These are phyloP conservation scores for Coniophora puteana DNA, from an alignment of 1,284 basidiomycete genomes.

Conservation along the genomic window DNA sequence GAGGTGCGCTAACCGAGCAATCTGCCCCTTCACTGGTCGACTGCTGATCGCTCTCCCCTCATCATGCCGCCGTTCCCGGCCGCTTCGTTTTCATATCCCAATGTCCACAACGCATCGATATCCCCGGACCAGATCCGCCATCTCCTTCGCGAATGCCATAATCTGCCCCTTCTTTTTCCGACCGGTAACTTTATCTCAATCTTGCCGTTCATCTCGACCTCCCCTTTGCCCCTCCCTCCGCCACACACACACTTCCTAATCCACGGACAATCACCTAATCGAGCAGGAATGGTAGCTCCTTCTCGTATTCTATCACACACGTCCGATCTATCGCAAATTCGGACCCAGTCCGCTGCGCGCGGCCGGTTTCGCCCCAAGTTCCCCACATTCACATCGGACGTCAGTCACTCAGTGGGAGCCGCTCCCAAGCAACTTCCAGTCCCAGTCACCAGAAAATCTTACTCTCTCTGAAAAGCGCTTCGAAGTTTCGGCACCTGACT, in stretches of 20 bases:
- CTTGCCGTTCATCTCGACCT: conserved; percentile 6
- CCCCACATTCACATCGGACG: conserved; percentile 11
- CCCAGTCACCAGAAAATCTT: not conserved
- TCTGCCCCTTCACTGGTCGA: conserved; percentile 12
- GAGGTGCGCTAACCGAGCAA: conserved; percentile 21
- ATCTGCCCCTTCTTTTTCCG: conserved; percentile 21
- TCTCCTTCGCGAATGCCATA: conserved; percentile 22
- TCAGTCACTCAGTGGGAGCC: conserved; percentile 12
- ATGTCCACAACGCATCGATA: not conserved
- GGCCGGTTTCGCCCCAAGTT: conserved; percentile 15
- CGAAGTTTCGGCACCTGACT: no score
- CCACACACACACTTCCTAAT: no score
- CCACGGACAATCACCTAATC: conserved; percentile 6
- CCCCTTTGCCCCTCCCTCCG: conserved; percentile 3
- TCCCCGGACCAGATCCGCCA: conserved; percentile 10
- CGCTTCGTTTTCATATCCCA: not conserved
- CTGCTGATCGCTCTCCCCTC: conserved; percentile 2
- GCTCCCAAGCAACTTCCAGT: not conserved
- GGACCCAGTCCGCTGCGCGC: conserved; percentile 15
- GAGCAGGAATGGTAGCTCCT: conserved; percentile 6
- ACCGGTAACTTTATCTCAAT: conserved; percentile 24
- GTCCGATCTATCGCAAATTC: conserved; percentile 1
- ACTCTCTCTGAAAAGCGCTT: not conserved
- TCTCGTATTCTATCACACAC: conserved; percentile 17
- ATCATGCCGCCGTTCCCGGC: conserved; percentile 7